A percentile compares a stretch with the other conserved stretches of the same genome.
Evolutionary conservation across 805 yeast genomes (phyloP).

Genomic region (Starmerella asiatica): DNA sequence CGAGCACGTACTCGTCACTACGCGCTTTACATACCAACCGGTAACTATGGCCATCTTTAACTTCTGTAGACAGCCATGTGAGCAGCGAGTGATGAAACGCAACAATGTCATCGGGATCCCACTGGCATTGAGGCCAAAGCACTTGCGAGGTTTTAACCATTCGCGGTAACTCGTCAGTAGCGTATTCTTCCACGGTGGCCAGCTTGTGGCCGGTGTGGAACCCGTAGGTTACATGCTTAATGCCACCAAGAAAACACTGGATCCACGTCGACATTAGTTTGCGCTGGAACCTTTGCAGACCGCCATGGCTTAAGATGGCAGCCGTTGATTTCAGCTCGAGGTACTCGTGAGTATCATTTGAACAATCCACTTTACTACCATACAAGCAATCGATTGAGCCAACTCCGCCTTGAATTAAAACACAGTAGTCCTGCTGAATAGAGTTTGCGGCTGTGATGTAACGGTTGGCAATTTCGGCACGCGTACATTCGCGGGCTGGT

Average conservation of each 20-base stretch:
- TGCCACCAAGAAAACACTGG: conserved; percentile 79
- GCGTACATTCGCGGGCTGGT: conserved; percentile 58
- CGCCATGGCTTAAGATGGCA: conserved; percentile 41
- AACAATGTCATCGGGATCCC: conserved; percentile 64
- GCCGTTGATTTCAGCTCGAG: conserved; percentile 70
- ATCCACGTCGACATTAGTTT: conserved; percentile 81
- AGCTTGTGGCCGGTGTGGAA: conserved; percentile 63
- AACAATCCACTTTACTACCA: conserved; percentile 86
- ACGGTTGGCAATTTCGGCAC: conserved; percentile 58
- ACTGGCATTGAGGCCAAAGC: conserved; percentile 20
- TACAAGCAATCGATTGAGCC: conserved; percentile 54
- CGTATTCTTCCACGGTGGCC: conserved; percentile 56
- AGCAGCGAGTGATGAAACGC: conserved; percentile 77
- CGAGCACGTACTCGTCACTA: conserved; percentile 11
- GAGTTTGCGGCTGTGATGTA: conserved; percentile 36
- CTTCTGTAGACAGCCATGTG: conserved; percentile 53
- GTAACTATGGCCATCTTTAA: conserved; percentile 40
- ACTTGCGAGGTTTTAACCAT: conserved; percentile 20
- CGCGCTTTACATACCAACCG: conserved; percentile 9
- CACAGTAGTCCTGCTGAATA: conserved; percentile 54
- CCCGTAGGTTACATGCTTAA: conserved; percentile 67
- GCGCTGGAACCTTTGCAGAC: conserved; percentile 66
- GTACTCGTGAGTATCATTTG: conserved; percentile 48
- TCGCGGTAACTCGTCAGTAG: conserved; percentile 64
- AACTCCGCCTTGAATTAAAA: conserved; percentile 71